These are phyloP conservation scores for Cladorrhinum sp. DNA, from an alignment of 2,329 filamentous ascomycete genomes.

Conservation along the genomic window DNA sequence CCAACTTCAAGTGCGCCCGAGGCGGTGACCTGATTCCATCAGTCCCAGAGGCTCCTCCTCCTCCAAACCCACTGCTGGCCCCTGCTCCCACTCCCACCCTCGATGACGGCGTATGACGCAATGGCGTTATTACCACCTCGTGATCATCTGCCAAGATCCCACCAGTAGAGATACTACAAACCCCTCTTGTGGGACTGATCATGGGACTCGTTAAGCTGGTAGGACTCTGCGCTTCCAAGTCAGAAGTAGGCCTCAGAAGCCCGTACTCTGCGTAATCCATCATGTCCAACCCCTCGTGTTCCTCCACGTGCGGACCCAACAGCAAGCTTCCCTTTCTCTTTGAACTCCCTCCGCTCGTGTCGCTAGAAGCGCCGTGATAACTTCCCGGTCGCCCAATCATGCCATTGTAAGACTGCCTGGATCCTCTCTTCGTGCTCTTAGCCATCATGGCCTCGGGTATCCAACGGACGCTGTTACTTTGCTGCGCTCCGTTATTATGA, in stretches of 20 bases:
- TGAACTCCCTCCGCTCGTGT: neutral
- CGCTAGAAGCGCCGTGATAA: neutral
- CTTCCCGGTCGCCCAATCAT: neutral
- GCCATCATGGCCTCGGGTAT: neutral
- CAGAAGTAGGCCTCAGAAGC: conserved; percentile 2
- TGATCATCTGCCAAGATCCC: neutral
- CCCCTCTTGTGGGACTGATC: neutral
- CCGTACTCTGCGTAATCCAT: conserved; percentile 9
- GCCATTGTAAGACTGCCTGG: conserved; percentile 11
- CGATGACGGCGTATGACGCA: neutral
- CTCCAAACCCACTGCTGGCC: neutral
- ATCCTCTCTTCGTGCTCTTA: neutral
- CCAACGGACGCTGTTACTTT: conserved; percentile 6
- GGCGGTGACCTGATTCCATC: conserved; percentile 12
- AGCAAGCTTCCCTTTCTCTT: conserved; percentile 5
- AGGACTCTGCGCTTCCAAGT: conserved; percentile 19
- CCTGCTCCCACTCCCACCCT: too few relatives aligned
- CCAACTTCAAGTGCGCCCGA: conserved; percentile 19
- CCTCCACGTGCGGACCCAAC: conserved; percentile 9
- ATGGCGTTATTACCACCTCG: neutral
- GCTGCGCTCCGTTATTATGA: neutral
- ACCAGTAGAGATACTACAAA: neutral
- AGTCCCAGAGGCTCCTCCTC: neutral
- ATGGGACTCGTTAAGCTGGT: neutral
- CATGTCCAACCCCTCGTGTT: neutral